Evolutionary conservation across 2,329 filamentous ascomycete genomes (phyloP), one percentile per base, ranked within the genome.

Genomic region (Chaetomium olivaceum): DNA sequence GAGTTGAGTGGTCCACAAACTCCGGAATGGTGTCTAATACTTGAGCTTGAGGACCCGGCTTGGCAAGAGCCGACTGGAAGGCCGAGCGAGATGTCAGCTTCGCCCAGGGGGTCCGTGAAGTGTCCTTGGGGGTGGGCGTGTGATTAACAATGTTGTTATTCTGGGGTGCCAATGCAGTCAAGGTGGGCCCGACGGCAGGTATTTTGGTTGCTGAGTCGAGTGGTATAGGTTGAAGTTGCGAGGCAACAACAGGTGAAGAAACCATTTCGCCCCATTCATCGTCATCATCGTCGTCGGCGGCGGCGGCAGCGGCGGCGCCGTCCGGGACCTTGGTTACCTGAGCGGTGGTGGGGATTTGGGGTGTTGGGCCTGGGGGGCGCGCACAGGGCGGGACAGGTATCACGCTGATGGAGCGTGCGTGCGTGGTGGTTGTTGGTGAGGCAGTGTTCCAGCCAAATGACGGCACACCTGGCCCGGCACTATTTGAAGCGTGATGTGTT

Each of bases 231-330:
- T 69, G 60, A 5, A 63, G 60, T 14, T 69, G 62, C 4, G 63
- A 43, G 0, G 58, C 58, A 5, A 65, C 61, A 1, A 66, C 61
- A 2, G 73, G 80, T 3, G 80, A 81, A 8, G 77, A 78, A 1
- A 87, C 78, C 85, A 87, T 87, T 67, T 87, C 85, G 2, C 85
- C 85, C 85, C 85, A 87, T 46, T 87, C 85, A 54, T 86, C 84
- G 1, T 85, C 83, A 5, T 85, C 81, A 0, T 81, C 70, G 36
- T 70, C 63, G 1, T 67, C 58, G 2, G 50, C 33, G 14, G 3
- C 27, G 27, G 3, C 55, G 19, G 7, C 21, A 11, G 21, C n/a
- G 2, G 21, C 58, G 33, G 16, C 6, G 19, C 14, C 9, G 12
- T 39, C 36, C 3, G 57, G 27, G 39, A 21, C 16, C 46, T 27